A percentile compares a stretch with the other conserved stretches of the same genome.
These are phyloP conservation scores for Anaeromyces robustus DNA, from an alignment of 192 early-diverging fungal species.

Conservation along the genomic window DNA sequence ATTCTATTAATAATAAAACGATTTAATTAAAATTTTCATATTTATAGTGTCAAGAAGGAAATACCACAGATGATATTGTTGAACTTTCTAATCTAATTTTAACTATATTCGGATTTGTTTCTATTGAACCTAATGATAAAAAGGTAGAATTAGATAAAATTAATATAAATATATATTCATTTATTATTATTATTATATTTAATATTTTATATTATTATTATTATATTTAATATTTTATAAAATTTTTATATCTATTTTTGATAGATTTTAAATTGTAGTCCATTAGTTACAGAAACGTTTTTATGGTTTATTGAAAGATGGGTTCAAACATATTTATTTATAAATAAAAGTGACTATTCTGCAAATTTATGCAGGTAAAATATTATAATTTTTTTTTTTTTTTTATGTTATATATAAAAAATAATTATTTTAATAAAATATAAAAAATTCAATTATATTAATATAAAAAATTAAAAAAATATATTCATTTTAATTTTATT, in stretches of 20 bases:
- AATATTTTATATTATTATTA: constrained; percentile 4
- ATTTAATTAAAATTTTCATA: neutral
- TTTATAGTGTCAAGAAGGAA: neutral
- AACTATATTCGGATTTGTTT: constrained; percentile 29
- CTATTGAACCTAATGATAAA: constrained; percentile 11
- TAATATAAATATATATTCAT: too few species aligned
- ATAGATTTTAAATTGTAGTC: constrained; percentile 47
- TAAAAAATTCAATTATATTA: too few species aligned
- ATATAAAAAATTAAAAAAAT: too few species aligned
- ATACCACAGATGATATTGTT: constrained; percentile 26
- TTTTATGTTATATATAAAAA: too few species aligned
- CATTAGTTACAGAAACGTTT: constrained; percentile 47
- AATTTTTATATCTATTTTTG: constrained; percentile 3
- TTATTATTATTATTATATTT: neutral
- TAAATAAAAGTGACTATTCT: constrained; percentile 35
- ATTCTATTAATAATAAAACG: constrained; percentile 1
- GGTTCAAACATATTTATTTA: constrained; percentile 52
- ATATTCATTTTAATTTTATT: too few species aligned
- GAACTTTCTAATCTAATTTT: constrained; percentile 26
- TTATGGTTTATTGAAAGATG: constrained; percentile 64
- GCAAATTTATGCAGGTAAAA: constrained; percentile 25
- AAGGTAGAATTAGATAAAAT: too few species aligned
- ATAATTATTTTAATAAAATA: too few species aligned
- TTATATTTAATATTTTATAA: constrained; percentile 10
- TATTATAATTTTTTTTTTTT: too few species aligned